Base-by-base conservation (phyloP, 345 rosid genomes). In the Populus pruinosa region DNA sequence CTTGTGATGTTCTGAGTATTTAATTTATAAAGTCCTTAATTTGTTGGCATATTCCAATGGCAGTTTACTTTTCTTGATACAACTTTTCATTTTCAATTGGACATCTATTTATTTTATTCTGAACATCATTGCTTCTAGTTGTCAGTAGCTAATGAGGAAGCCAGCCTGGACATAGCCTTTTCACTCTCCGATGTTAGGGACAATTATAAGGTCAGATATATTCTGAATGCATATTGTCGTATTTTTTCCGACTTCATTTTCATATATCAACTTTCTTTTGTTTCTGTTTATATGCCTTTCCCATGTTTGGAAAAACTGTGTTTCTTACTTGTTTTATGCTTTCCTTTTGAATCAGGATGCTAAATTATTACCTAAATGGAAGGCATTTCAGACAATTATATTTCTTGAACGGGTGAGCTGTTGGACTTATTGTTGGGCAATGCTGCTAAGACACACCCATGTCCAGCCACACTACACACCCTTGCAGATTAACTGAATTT, bases 321-420 rank as follows among this genome's bases (percentile, higher is more conserved):
- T 38, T 20, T 25, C 44, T 66, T 8, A 16, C 44, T 55, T 35
- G 18, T 44, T 80, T 33, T 33, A 9, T 76, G 55, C 72, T 36
- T 69, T 36, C 23, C 27, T 69, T 81, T 56, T 69, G 69, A 67
- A 67, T 77, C 86, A 93, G 99, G 94, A 87, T 84, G 97, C 93
- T 68, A 79, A 63, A 61, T 82, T 95, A 55, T 72, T 79, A 31
- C 94, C 95, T 33, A 90, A 91, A 62, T 95, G 99, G 99, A 95
- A 95, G 88, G 93, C 99, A n/a, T 93, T 91, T 70, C 88, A 87
- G 88, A 90, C 99, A 66, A 76, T 91, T 65, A 91, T 93, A 80
- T 95, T 89, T 86, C 92, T 91, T 80, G 96, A 95, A 82, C 85
- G 79, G 90, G 97, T 93, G 49, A 90, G 94, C 72, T 43, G 31